These are phyloP conservation scores for Fusarium hainanense DNA, from an alignment of 2,329 filamentous ascomycete species.

Conservation along the genomic window DNA sequence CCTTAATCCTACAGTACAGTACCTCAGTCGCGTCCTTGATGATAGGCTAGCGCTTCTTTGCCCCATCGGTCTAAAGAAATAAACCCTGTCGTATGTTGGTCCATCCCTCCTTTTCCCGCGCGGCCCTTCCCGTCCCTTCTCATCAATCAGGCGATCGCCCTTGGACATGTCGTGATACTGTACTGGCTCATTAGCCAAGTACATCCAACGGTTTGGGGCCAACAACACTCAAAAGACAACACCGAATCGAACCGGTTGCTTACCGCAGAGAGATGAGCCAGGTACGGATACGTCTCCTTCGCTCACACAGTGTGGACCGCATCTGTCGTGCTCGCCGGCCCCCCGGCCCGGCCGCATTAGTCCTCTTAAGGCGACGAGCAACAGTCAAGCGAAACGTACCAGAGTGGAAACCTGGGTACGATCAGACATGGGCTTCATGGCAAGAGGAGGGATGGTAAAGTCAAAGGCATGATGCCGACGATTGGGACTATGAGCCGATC, in stretches of 20 bases:
- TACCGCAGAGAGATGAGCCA: background rate
- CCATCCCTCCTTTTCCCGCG: constrained; percentile 29
- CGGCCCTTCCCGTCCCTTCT: constrained; percentile 41
- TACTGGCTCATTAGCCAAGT: background rate
- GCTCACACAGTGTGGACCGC: constrained; percentile 34
- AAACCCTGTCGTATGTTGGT: constrained; percentile 32
- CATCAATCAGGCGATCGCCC: constrained; percentile 4
- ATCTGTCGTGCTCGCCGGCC: constrained; percentile 18
- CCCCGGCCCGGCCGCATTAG: constrained; percentile 39
- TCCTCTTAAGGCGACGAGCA: constrained; percentile 36
- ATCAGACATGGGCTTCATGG: constrained; percentile 24
- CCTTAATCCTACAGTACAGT: background rate
- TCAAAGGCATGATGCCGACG: background rate
- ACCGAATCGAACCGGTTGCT: background rate
- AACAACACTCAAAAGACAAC: background rate
- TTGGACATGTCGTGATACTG: constrained; percentile 13
- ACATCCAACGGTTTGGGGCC: background rate
- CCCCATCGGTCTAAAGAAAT: constrained; percentile 2
- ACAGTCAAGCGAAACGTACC: constrained; percentile 36
- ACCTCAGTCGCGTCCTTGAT: background rate
- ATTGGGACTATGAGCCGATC: background rate
- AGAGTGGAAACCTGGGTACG: constrained; percentile 33
- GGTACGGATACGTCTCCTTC: background rate
- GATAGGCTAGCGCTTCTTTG: constrained; percentile 3
- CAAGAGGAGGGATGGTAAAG: background rate